A percentile compares a stretch with the other conserved stretches of the same genome.
Conservation (phyloP, 257 asterid genomes). For the Nicotiana sylvestris region DNA sequence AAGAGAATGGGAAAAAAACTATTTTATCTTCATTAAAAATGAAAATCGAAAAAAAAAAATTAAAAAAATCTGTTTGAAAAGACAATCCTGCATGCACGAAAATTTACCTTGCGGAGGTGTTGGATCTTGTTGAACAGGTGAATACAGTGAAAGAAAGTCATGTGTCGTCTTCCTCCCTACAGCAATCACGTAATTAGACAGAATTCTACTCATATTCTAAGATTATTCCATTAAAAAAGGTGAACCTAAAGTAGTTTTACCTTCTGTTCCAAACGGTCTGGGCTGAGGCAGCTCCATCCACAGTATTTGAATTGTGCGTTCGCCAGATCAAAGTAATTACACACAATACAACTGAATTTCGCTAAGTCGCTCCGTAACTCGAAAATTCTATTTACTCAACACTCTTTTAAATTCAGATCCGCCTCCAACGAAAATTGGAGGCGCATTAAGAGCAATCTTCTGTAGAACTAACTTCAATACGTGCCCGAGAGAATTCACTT, state of each 20-base stretch:
- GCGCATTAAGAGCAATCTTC: background rate
- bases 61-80: background rate
- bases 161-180: conserved; percentile 73
- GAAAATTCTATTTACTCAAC: background rate
- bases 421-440: conserved; percentile 11
- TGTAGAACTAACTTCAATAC: background rate
- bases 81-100: conserved; percentile 17
- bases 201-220: background rate
- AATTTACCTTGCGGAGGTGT: conserved; percentile 53
- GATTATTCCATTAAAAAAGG: background rate
- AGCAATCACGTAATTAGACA: conserved; percentile 13
- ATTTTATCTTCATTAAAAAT: background rate
- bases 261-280: conserved; percentile 17
- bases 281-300: conserved; percentile 16
- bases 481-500: background rate
- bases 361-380: background rate
- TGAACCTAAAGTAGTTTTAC: background rate
- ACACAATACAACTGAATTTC: conserved; percentile 7
- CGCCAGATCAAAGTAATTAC: conserved; percentile 10
- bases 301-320: background rate
- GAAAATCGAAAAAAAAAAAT: background rate
- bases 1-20: background rate
- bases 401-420: background rate
- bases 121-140: conserved; percentile 80
- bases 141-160: conserved; percentile 86